Evolutionary conservation across 2,329 filamentous ascomycete genomes (phyloP), one percentile per base, ranked within the genome.

Genomic region (Lachnellula occidentalis): DNA sequence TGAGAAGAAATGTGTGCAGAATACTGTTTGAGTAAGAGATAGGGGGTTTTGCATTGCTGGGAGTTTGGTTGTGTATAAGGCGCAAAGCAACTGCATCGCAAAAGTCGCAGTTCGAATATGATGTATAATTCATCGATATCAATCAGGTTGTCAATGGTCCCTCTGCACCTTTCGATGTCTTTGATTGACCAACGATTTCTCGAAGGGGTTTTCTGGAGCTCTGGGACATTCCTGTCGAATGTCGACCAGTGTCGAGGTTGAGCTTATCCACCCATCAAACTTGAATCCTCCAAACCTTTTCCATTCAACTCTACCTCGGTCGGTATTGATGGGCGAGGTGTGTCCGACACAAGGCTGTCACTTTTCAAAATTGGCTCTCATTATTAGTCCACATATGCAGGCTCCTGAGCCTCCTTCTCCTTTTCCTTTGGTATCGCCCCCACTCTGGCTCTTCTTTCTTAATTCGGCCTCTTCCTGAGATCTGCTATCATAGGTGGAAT

Each of bases 1-100:
- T 34, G 51, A 37, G 31, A 34, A 37, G 34, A 39, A 45, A 50
- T 36, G 27, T 50, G 12, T 36, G 48, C 52, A 45, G 51, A 60
- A 53, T 51, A 58, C 48, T 64, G 59, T 66, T 64, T 59, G 59
- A 63, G 54, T 66, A 68, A 50, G 45, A 56, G 53, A 50, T 34
- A 52, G 55, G 39, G 27, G 37, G 51, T 50, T n/a, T n/a, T 57
- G 65, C 65, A 68, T 68, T 67, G 61, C 60, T 58, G 43, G 66
- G 64, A 64, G 64, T 68, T 66, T 56, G 62, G 62, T 49, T 54
- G 56, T 64, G 63, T 64, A 65, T 60, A 65, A 57, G 7, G 41
- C 19, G 41, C 41, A 43, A 19, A 2, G 5, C 7, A 43, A 19
- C 14, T 12, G 41, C 19, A 39, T 50, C 39, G 53, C 51, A 55